phyloP scores from a whole-genome alignment of 2,329 filamentous ascomycete species.

The Fusarium lateritium region DNA sequence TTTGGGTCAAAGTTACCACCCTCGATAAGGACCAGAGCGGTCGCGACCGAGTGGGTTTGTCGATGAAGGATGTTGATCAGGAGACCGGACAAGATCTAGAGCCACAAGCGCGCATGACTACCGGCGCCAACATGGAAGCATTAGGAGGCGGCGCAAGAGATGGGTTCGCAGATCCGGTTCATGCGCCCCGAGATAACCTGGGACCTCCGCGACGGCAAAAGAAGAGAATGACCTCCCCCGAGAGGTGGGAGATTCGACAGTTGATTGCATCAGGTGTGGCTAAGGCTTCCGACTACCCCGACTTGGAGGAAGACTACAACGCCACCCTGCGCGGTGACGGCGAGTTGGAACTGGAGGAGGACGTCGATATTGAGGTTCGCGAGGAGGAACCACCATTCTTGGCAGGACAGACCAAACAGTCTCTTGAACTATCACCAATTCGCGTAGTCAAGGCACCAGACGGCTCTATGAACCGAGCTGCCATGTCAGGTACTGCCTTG shows the following conservation, averaged over 20 bases:
- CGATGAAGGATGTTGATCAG: conserved; percentile 98
- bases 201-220: conserved; percentile 72
- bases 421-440: conserved; percentile 93
- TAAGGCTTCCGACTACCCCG: conserved; percentile 93
- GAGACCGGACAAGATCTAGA: conserved; percentile 86
- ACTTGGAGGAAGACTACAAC: conserved; percentile 94
- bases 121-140: conserved; percentile 90
- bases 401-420: conserved; percentile 96
- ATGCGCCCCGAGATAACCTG: conserved; percentile 57
- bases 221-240: conserved; percentile 96
- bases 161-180: conserved; percentile 65
- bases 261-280: conserved; percentile 95
- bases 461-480: conserved; percentile 96
- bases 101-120: conserved; percentile 83
- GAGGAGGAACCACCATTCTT: conserved; percentile 98
- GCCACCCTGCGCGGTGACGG: conserved; percentile 88
- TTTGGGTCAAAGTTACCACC: conserved; percentile 94
- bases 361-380: conserved; percentile 95
- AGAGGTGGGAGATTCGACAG: conserved; percentile 97
- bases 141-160: conserved; percentile 76
- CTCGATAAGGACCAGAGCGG: conserved; percentile 68
- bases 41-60: conserved; percentile 84
- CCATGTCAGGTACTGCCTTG: conserved; percentile 90
- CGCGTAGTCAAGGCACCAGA: conserved; percentile 97
- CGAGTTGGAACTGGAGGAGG: conserved; percentile 92